Conservation (phyloP, 306 rosid genomes). For the Sicyos baderoa region DNA sequence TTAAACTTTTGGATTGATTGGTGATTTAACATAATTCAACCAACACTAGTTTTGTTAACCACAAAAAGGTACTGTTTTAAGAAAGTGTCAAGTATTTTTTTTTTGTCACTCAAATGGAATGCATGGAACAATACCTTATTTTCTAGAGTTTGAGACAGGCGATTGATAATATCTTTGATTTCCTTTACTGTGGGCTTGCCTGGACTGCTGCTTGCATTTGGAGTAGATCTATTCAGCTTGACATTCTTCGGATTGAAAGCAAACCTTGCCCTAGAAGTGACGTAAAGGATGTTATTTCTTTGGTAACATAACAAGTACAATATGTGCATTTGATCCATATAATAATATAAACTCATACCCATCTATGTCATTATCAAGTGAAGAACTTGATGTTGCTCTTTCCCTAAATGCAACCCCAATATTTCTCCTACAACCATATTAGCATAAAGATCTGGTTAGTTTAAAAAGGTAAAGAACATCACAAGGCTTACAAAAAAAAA, state of each 20-base stretch:
- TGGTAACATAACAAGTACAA: neutral
- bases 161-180: constrained; percentile 49
- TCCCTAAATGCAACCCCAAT: neutral
- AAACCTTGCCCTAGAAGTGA: constrained; percentile 45
- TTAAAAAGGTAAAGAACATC: neutral
- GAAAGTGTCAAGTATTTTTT: neutral
- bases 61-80: neutral
- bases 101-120: neutral
- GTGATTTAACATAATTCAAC: too few relatives aligned
- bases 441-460: neutral
- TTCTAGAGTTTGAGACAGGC: constrained; percentile 52
- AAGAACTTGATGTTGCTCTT: constrained; percentile 14
- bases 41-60: neutral
- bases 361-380: neutral
- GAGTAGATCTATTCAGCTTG: constrained; percentile 29
- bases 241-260: constrained; percentile 86
- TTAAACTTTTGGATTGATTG: too few relatives aligned
- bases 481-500: neutral
- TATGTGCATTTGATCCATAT: neutral
- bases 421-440: constrained; percentile 11
- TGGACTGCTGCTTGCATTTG: constrained; percentile 38
- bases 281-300: constrained; percentile 7
- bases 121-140: constrained; percentile 40
- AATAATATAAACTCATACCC: constrained; percentile 4
- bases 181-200: constrained; percentile 50